Base-by-base conservation (phyloP, 1,284 basidiomycete genomes). In the Leccinum subrobustum region DNA sequence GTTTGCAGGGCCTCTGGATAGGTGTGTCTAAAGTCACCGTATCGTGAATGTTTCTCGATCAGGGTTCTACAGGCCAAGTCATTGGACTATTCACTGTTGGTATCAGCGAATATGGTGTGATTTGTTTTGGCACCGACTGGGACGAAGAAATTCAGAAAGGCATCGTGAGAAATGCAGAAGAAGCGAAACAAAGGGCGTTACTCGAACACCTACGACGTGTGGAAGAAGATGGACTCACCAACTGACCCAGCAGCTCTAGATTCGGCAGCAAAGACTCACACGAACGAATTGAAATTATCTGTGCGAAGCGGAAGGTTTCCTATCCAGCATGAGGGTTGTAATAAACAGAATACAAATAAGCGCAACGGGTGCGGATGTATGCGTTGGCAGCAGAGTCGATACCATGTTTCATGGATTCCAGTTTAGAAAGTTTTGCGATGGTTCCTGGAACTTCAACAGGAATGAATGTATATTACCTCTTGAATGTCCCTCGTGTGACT, bases 71-170 rank as follows among this genome's bases (percentile, higher is more conserved):
- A 86, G 89, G 89, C 35, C 89, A 91, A 73, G 88, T 89, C 18
- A 76, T 91, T 29, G 89, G 85, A 0, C 75, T 91, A 1, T 89
- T 88, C 68, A 79, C 85, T 4, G 87, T 91, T n/a, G 89, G 87
- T 0, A 64, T 87, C n/a, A 80, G 84, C 23, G 86, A 91, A 71
- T 90, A 88, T 63, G 71, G 69, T 1, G 83, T 85, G 6, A 84
- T 91, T 0, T 88, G 84, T 82, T 72, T 84, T 16, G 81, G 81
- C 0, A 89, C 87, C 4, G 77, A 89, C 63, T 91, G 88, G 88
- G 81, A 86, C 4, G 64, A 74, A 35, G 88, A 90, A 66, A 76
- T 90, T 1, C 68, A 75, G 62, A 81, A 79, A 60, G 82, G 86
- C 2, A 76, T 81, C 1, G 73, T 73, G 59, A 75, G 85, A 53